Evolutionary conservation across 2,329 filamentous ascomycete genomes (phyloP).

Genomic region (Volutella citrinella): DNA sequence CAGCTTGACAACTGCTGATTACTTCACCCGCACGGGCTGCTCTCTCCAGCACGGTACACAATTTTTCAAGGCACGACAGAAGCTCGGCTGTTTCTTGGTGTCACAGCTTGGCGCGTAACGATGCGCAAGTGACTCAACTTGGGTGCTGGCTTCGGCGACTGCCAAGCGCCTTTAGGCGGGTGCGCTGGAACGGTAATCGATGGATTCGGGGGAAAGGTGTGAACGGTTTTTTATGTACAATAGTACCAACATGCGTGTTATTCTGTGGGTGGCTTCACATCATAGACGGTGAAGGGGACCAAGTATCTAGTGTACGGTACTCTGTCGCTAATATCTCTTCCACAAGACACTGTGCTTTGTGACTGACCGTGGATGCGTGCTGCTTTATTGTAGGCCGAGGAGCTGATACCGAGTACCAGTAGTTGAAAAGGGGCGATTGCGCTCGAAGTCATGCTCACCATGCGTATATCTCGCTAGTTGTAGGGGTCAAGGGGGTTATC

Average conservation of each 20-base stretch:
- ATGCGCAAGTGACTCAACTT: constrained; percentile 18
- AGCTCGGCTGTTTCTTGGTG: constrained; percentile 22
- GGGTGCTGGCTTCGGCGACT: constrained; percentile 21
- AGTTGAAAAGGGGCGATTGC: too few species aligned
- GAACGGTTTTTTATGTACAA: constrained; percentile 44
- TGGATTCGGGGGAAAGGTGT: too few species aligned
- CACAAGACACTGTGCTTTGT: not conserved
- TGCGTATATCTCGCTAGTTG: too few species aligned
- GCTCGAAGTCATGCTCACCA: too few species aligned
- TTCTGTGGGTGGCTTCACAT: constrained; percentile 38
- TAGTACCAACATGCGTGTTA: constrained; percentile 46
- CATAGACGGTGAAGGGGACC: constrained; percentile 44
- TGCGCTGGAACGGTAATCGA: constrained; percentile 24
- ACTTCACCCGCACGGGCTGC: constrained; percentile 26
- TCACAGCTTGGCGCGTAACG: constrained; percentile 11
- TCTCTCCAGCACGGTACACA: constrained; percentile 19
- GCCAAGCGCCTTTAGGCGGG: too few species aligned
- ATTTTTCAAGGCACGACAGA: constrained; percentile 20
- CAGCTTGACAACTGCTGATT: constrained; percentile 36
- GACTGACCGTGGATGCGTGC: too few species aligned
- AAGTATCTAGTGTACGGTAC: constrained; percentile 44
- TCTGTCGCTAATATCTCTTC: constrained; percentile 31
- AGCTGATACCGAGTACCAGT: too few species aligned
- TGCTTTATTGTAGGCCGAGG: too few species aligned
- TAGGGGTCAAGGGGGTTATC: too few species aligned